Evolutionary conservation across 345 rosid genomes (phyloP).

Genomic region (Toxicodendron radicans): DNA sequence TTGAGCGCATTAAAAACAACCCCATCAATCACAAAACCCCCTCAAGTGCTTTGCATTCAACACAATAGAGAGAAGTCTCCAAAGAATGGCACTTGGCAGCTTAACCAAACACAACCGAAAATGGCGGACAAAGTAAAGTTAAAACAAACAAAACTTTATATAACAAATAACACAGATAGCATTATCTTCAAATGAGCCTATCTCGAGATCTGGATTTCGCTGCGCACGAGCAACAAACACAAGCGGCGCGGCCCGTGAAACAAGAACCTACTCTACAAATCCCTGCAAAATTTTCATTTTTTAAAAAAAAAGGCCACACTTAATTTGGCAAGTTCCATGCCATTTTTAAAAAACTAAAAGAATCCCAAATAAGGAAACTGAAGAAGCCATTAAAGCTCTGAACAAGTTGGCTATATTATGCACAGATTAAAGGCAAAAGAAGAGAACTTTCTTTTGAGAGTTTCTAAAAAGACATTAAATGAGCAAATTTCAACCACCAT

Average conservation of each 20-base stretch:
- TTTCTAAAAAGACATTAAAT: constrained; percentile 27
- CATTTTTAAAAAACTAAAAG: neutral
- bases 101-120: constrained; percentile 19
- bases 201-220: constrained; percentile 47
- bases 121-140: constrained; percentile 59
- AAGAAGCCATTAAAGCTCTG: neutral
- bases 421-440: neutral
- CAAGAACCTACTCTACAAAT: constrained; percentile 26
- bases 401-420: too few relatives aligned
- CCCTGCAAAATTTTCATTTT: neutral
- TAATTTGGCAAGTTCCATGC: constrained; percentile 9
- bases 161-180: constrained; percentile 8
- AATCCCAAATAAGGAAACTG: constrained; percentile 5
- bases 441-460: constrained; percentile 1
- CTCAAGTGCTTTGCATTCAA: constrained; percentile 36
- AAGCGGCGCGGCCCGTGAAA: constrained; percentile 39
- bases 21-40: constrained; percentile 22
- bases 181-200: constrained; percentile 27
- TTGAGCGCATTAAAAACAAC: constrained; percentile 23
- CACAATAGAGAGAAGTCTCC: constrained; percentile 15
- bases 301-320: neutral
- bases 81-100: constrained; percentile 15
- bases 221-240: constrained; percentile 46
- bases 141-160: too few relatives aligned
- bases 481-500: constrained; percentile 13